Base-by-base conservation (phyloP, 371 early-diverging fungal genomes). In the Lichtheimia ramosa region DNA sequence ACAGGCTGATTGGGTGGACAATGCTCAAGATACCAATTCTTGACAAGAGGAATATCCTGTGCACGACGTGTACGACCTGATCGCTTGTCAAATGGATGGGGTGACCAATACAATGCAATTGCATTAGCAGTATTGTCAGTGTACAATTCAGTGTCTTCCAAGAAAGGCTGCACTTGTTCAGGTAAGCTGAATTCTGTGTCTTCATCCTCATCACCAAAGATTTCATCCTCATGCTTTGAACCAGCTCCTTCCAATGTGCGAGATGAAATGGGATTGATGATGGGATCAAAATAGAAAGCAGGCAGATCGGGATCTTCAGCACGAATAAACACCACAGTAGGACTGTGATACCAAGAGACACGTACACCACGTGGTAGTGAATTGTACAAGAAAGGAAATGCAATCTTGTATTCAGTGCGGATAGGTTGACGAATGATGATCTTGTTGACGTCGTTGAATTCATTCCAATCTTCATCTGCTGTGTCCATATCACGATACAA, bases 381-480 rank as follows among this genome's bases (percentile, higher is more conserved):
- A 75, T 99, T 99, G 79, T 97, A 99, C 55, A 99, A 81, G 77
- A 91, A 95, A 43, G 99, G 99, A 79, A 95, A 98, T 6, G 99
- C 99, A 54, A 99, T 92, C 75, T 94, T 95, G 86, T 99, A 98
- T 79, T 99, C 99, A 23, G 98, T 95, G 58, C 98, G 92, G 55
- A 97, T 87, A 12, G 97, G 97, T 64, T 96, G 96, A 50, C 99
- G 93, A 58, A 99, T 95, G 63, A 99, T 97, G 61, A 99, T 92
- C 79, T 98, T 98, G 92, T 96, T 94, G 81, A 99, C 96, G 69
- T 99, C 99, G 82, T 99, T 99, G 77, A 99, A 99, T 74, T 98
- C 99, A 72, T 98, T 99, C 99, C 99, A 99, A 79, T 99, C 98
- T 67, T 99, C 98, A 71, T 99, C 98, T 3, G 89, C 91, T 4